Evolutionary conservation across 768 basidiomycete species (phyloP).

Genomic region (Suillus ampliporus): DNA sequence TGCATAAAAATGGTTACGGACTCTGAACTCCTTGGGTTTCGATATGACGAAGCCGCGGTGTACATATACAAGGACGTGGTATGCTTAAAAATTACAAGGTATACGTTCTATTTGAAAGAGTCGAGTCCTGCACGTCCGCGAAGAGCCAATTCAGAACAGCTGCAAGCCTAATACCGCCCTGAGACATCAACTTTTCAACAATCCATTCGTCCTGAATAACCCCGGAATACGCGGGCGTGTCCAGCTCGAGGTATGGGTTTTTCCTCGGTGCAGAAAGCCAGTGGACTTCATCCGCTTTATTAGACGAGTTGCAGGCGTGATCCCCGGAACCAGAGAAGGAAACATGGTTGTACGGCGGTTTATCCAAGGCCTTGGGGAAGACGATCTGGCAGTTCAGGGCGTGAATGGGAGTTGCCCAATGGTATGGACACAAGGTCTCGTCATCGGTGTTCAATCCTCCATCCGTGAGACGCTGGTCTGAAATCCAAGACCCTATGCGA

Average conservation of each 20-base stretch:
- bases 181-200: conserved; percentile 82
- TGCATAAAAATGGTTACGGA: not conserved
- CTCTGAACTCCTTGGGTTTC: no score
- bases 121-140: conserved; percentile 35
- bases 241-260: conserved; percentile 66
- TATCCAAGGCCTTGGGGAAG: conserved; percentile 77
- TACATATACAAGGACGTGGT: not conserved
- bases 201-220: conserved; percentile 68
- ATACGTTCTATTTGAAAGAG: not conserved
- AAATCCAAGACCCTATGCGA: conserved; percentile 20
- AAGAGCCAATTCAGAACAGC: conserved; percentile 82
- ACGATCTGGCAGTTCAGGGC: conserved; percentile 81
- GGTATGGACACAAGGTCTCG: conserved; percentile 70
- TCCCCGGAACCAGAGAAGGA: conserved; percentile 23
- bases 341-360: conserved; percentile 43
- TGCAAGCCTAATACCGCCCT: conserved; percentile 85
- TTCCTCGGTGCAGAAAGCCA: conserved; percentile 16
- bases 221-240: conserved; percentile 82
- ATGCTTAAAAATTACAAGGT: not conserved
- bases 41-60: not conserved
- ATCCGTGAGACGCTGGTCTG: conserved; percentile 15
- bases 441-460: conserved; percentile 53
- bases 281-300: not conserved
- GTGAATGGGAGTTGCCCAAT: conserved; percentile 79
- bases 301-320: conserved; percentile 3